A percentile compares a stretch with the other conserved stretches of the same genome.
Conservation (phyloP, 768 basidiomycete genomes). For the Termitomyces sp. region DNA sequence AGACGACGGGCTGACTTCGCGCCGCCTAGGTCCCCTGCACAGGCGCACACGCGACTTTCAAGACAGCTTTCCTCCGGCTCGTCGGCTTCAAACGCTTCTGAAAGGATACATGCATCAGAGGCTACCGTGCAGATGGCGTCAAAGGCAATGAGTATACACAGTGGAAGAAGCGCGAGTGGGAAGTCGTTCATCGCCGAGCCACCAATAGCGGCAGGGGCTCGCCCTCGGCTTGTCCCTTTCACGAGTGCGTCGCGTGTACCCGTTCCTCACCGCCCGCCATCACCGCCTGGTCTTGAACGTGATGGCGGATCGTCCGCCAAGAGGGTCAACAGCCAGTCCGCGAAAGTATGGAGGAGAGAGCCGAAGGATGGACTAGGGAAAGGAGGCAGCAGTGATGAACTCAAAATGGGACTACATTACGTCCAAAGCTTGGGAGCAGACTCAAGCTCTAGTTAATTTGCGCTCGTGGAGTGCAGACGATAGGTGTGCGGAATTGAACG, state of each 20-base stretch:
- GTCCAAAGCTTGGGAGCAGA: conserved; percentile 67
- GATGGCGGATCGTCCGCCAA: conserved; percentile 26
- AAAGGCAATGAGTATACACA: conserved; percentile 53
- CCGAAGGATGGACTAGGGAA: conserved; percentile 21
- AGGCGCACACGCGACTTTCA: conserved; percentile 32
- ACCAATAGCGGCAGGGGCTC: conserved; percentile 27
- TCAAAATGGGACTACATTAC: conserved; percentile 67
- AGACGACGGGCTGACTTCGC: conserved; percentile 67
- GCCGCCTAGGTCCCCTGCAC: conserved; percentile 47
- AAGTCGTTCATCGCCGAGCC: conserved; percentile 27
- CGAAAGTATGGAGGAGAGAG: conserved; percentile 42
- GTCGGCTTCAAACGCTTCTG: conserved; percentile 29
- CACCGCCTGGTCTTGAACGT: conserved; percentile 22
- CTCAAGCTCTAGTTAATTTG: conserved; percentile 19
- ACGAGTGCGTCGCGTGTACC: conserved; percentile 66
- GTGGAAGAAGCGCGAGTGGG: conserved; percentile 18
- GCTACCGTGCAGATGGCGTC: conserved; percentile 44
- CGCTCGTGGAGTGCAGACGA: background rate
- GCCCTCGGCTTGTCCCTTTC: conserved; percentile 69
- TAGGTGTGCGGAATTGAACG: conserved; percentile 20
- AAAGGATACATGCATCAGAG: conserved; percentile 36
- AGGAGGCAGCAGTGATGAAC: conserved; percentile 55
- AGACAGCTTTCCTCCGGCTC: conserved; percentile 35
- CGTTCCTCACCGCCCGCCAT: conserved; percentile 44
- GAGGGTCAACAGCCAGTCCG: conserved; percentile 62